Base-by-base conservation (phyloP, 2,329 filamentous ascomycete species). In the Phaeosphaeriaceae sp. region DNA sequence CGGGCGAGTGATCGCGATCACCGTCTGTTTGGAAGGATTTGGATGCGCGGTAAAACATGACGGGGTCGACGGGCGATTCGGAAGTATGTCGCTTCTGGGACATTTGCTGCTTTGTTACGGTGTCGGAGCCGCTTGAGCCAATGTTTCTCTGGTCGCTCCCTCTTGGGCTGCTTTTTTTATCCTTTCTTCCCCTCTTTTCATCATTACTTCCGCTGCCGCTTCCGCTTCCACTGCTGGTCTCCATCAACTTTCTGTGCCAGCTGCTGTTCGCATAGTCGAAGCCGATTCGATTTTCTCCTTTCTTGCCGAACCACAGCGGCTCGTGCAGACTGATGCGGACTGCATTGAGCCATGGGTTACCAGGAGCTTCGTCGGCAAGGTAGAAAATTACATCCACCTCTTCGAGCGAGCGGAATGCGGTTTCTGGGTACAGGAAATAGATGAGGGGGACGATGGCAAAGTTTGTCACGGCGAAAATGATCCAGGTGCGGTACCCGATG, bases 331-430 rank as follows among this genome's bases (percentile, higher is more conserved):
- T 84, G 36, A 84, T 77, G 33, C 73, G 74, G 20, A 85, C 83
- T 10, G 84, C 79, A 10, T 76, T 76, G 56, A 84, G 61, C 72
- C 71, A 83, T 61, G 84, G 75, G 17, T 79, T 83, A 1, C 70
- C 69, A n/a, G 72, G 74, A 0, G 80, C 81, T 60, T 86, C 84
- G 62, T 84, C 82, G 76, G 71, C 71, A 13, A 72, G 58, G 65
- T 79, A 79, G 78, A 89, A 89, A 65, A 91, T 86, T 48, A 85
- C 81, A 69, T 91, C 89, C 72, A 91, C 88, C 73, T 91, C 89
- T 73, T 91, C 89, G 31, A 91, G 70, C 1, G 75, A 76, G 42
- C 65, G 81, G 60, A 82, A 83, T 11, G 84, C 84, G 7, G 85
- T 88, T 67, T 87, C 86, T 0, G 85, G 86, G 68, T 86, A 87